These are phyloP conservation scores for Atkinsonella hypoxylon DNA, from an alignment of 2,329 filamentous ascomycete genomes.

Conservation along the genomic window DNA sequence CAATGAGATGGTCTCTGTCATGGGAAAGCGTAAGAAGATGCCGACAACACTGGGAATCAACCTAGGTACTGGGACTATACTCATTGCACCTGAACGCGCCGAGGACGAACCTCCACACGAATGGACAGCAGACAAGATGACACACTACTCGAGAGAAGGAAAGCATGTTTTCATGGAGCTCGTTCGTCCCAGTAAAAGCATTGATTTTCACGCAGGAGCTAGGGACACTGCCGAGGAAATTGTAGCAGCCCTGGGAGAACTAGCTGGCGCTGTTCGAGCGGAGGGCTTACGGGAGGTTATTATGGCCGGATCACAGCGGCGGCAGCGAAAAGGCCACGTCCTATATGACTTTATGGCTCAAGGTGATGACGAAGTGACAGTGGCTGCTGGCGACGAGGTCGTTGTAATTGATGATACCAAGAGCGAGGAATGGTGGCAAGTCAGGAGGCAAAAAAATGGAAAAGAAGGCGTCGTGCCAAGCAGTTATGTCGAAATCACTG, in stretches of 20 bases:
- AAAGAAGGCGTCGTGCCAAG: conserved; percentile 94
- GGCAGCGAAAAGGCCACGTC: conserved; percentile 72
- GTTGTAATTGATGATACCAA: conserved; percentile 78
- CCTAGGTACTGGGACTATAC: conserved; percentile 72
- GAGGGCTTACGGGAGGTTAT: conserved; percentile 78
- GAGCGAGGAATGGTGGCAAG: conserved; percentile 98
- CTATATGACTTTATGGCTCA: conserved; percentile 96
- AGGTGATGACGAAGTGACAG: conserved; percentile 91
- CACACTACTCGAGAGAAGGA: conserved; percentile 94
- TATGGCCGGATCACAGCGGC: conserved; percentile 57
- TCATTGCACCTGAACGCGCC: conserved; percentile 78
- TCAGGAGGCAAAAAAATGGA: conserved; percentile 77
- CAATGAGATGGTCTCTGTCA: conserved; percentile 92
- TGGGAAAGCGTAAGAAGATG: conserved; percentile 97
- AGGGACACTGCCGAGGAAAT: conserved; percentile 97
- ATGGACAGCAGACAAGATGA: conserved; percentile 90
- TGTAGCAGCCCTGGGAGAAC: conserved; percentile 72
- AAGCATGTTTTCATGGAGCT: conserved; percentile 97
- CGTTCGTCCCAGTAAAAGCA: conserved; percentile 80
- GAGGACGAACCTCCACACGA: conserved; percentile 77
- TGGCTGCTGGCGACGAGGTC: conserved; percentile 81
- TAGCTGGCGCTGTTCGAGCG: conserved; percentile 76
- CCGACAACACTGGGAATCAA: conserved; percentile 95
- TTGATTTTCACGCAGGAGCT: conserved; percentile 93
- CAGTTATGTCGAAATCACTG: conserved; percentile 86